Evolutionary conservation across 805 yeast genomes (phyloP).

Genomic region (Ogataea nakhonphanomensis): DNA sequence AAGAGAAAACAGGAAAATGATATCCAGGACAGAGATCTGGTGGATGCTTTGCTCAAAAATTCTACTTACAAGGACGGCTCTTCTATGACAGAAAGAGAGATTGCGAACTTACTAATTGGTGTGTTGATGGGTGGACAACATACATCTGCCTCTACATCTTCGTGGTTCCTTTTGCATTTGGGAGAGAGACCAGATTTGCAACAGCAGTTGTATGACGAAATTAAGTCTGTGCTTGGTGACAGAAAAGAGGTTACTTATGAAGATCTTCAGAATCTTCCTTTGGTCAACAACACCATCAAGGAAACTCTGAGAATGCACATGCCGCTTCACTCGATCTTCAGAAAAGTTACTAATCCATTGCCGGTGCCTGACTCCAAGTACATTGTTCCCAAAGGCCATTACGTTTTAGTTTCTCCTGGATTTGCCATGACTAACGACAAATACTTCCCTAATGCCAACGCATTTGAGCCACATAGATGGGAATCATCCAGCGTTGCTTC

Average conservation of each 20-base stretch:
- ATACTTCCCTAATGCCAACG: conserved; percentile 73
- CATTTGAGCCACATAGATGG: conserved; percentile 91
- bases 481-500: conserved; percentile 31
- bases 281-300: conserved; percentile 78
- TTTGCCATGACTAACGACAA: conserved; percentile 73
- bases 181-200: conserved; percentile 86
- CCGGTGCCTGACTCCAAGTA: conserved; percentile 74
- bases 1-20: conserved; percentile 75
- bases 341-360: conserved; percentile 78
- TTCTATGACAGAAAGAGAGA: conserved; percentile 90
- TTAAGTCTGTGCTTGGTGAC: conserved; percentile 57
- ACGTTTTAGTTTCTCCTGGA: conserved; percentile 92
- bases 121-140: conserved; percentile 99
- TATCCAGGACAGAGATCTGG: conserved; percentile 79
- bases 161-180: conserved; percentile 90
- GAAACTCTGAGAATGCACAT: conserved; percentile 95
- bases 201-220: conserved; percentile 75
- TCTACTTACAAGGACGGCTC: conserved; percentile 92
- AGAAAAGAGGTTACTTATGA: conserved; percentile 70
- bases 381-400: conserved; percentile 86
- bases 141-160: conserved; percentile 92
- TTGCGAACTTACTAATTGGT: conserved; percentile 91
- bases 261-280: conserved; percentile 73
- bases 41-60: conserved; percentile 79
- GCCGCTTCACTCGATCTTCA: conserved; percentile 94